Base-by-base conservation (phyloP, 495 filamentous ascomycete genomes). In the Penicillium cosmopolitanum region DNA sequence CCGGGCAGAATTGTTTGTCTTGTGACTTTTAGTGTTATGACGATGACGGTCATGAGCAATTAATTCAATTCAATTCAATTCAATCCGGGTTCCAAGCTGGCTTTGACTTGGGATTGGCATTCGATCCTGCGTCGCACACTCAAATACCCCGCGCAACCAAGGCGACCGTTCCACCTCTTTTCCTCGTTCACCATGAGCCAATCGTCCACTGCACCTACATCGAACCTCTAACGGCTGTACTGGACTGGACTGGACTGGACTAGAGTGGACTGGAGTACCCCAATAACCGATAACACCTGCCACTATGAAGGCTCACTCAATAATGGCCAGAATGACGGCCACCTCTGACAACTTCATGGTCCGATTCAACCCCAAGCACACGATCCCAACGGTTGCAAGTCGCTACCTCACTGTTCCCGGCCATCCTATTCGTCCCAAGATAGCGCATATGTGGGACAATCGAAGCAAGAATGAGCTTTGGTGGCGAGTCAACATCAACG, bases 401-500 rank as follows among this genome's bases (percentile, higher is more conserved):
- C 75, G 76, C 28, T 77, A 77, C 53, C 23, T 77, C 0, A 50
- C 28, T 4, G 47, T 66, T 36, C 59, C 55, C 0, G 9, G 35
- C 52, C 64, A 77, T 63, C 67, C 72, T 1, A 65, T 79, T 46
- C 67, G 63, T 7, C 75, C 74, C 16, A 80, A 79, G 55, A 71
- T 79, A 19, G n/a, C 60, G 5, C 62, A 78, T 51, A 56, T 76
- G 40, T 74, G 68, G 38, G 58, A 54, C 1, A 64, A 61, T 54
- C 76, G 76, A 16, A 71, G 76, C 51, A 63, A 34, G 4, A 63
- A 73, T 53, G 69, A 66, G 28, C 58, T 89, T 7, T 89, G 85
- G 86, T 80, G 78, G 73, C 72, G 70, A 21, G 67, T 76, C 2
- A 48, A 48, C 15, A 48, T 66, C 72, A 0, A 54, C 67, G 8